Base-by-base conservation (phyloP, 345 rosid species). In the Gossypium longicalyx region DNA sequence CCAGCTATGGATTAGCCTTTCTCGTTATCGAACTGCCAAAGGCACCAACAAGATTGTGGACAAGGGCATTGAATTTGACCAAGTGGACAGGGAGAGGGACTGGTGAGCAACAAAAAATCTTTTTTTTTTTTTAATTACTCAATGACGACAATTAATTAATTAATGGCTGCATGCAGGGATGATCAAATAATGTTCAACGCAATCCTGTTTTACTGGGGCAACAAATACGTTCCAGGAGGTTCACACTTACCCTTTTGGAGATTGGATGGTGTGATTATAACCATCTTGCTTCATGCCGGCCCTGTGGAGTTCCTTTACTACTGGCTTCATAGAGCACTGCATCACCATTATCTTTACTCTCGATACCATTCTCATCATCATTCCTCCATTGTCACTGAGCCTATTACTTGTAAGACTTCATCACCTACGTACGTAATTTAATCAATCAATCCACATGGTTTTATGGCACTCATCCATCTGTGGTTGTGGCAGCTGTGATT, bases 281-380 rank as follows among this genome's bases (percentile, higher is more conserved):
- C 82, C 3, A 48, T 62, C 2, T 38, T 91, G 13, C 82, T 93
- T n/a, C 97, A 93, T 47, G 77, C 84, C 0, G 97, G 97, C 5
- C 97, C 91, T 0, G 93, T 93, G 17, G 98, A 93, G 85, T 88
- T 93, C 63, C 80, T 91, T 1, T 91, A 91, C 77, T 93, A 89
- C 52, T 93, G 98, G 98, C 77, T 91, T 22, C 98, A 93, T 71
- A 77, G 87, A 64, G 93, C 90, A 16, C 80, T 93, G 4, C 98
- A 93, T 76, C 98, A 91, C 78, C 93, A 91, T 78, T 89, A 59
- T 70, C 93, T 93, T 70, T 93, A 93, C 83, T 83, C 92, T 44
- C 93, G 95, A 57, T 89, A 93, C 79, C 98, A 91, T 70, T 93
- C 98, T n/a, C 98, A 93, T 45, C 98, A 90, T 72, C 97, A 91